Percentiles rank a stretch among this genome's conserved stretches.
Conservation (phyloP, 2,329 filamentous ascomycete genomes). For the Neurospora crassa region DNA sequence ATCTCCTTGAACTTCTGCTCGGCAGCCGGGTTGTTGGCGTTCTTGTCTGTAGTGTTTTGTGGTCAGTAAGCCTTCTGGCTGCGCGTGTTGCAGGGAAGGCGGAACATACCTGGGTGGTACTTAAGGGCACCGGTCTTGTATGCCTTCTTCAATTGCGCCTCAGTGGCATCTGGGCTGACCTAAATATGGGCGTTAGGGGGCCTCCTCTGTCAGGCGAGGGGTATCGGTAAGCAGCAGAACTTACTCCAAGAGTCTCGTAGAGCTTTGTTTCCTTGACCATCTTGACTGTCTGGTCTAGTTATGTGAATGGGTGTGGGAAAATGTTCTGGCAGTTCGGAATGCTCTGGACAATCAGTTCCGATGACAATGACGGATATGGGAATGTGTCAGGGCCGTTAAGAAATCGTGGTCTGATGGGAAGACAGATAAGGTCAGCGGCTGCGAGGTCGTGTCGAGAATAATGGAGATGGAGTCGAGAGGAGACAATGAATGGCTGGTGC, state of each 20-base stretch:
- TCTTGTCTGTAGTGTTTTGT: slow-evolving; percentile 62
- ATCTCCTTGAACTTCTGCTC: slow-evolving; percentile 99
- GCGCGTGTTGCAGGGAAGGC: background rate
- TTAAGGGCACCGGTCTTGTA: slow-evolving; percentile 79
- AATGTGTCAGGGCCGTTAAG: background rate
- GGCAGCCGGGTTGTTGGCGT: slow-evolving; percentile 82
- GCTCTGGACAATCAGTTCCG: background rate
- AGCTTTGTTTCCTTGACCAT: slow-evolving; percentile 34
- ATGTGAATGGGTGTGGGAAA: background rate
- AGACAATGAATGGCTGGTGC: background rate
- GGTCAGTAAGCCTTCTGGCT: background rate
- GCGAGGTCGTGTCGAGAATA: background rate
- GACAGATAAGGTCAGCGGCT: background rate
- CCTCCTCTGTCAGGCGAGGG: slow-evolving; percentile 5
- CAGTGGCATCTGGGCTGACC: slow-evolving; percentile 71
- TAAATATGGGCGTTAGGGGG: slow-evolving; percentile 27
- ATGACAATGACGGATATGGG: background rate
- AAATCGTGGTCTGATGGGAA: background rate
- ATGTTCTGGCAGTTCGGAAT: background rate
- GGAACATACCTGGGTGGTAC: slow-evolving; percentile 65
- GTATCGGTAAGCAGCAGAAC: slow-evolving; percentile 15
- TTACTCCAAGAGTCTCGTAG: slow-evolving; percentile 71
- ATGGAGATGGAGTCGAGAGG: background rate
- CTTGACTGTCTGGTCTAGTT: slow-evolving; percentile 10
- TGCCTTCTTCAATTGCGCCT: slow-evolving; percentile 82